A percentile compares a stretch with the other conserved stretches of the same genome.
Evolutionary conservation across 768 basidiomycete species (phyloP).

Genomic region (Podaxis sp.): DNA sequence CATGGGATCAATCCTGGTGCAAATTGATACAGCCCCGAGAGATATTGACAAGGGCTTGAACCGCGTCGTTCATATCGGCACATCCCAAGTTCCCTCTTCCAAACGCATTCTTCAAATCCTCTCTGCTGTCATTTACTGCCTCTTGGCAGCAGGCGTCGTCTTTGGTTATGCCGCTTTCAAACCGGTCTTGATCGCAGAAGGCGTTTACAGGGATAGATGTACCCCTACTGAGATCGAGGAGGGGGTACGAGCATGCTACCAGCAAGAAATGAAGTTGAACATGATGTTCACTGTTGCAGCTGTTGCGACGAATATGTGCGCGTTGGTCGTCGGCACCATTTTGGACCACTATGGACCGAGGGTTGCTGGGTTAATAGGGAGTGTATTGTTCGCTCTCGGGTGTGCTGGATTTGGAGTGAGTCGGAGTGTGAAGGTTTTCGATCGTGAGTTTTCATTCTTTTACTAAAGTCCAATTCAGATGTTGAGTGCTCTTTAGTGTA

Average conservation of each 20-base stretch:
- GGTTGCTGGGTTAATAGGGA: neutral
- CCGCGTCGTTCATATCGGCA: neutral
- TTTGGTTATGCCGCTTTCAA: slow-evolving; percentile 7
- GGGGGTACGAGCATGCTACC: neutral
- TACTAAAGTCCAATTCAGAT: neutral
- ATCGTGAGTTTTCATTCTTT: slow-evolving; percentile 2
- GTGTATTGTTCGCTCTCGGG: neutral
- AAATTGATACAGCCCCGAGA: neutral
- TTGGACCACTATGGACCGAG: slow-evolving; percentile 1
- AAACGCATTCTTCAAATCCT: neutral
- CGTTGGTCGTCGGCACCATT: neutral
- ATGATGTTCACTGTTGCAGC: slow-evolving; percentile 5
- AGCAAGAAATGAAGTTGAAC: slow-evolving; percentile 3
- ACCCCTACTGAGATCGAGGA: slow-evolving; percentile 2
- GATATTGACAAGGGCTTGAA: neutral
- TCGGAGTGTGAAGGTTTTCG: neutral
- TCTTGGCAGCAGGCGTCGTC: slow-evolving; percentile 1
- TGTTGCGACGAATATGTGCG: slow-evolving; percentile 5
- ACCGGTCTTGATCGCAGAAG: slow-evolving; percentile 1
- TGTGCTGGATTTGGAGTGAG: neutral
- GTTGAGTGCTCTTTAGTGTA: neutral
- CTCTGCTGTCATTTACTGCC: neutral
- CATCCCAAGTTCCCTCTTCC: neutral
- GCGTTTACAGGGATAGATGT: neutral
- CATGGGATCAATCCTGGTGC: neutral